Base-by-base conservation (phyloP, 345 rosid genomes). In the Streptanthus diversifolius region DNA sequence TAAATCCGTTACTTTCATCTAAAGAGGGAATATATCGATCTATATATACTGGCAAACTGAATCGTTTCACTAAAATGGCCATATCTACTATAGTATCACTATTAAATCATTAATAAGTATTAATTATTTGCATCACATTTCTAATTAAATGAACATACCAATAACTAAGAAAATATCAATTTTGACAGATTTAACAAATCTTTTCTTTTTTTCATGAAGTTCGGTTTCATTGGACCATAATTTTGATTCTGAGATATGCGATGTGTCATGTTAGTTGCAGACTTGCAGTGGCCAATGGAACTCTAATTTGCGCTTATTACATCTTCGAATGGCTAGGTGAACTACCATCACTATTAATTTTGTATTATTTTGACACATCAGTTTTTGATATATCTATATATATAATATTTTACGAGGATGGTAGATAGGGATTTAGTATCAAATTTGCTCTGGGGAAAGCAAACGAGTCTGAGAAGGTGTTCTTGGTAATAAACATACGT, bases 1-100 rank as follows among this genome's bases (percentile, higher is more conserved):
- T 54, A 3, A 27, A 18, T 39, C 39, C 30, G 47, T 35, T 70
- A 70, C 40, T 58, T n/a, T 19, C 67, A 36, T 57, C 74, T 58
- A 32, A 44, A 55, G 17, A 55, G 64, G 56, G 15, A 18, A 33
- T 8, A 30, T 12, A 8, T 22, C 41, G 51, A 13, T 21, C 9
- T 19, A 64, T 30, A 35, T 25, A 30, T 19, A 35, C 55, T 21
- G 13, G 54, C 70, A 48, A 66, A 22, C 5, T 52, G 18, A 36
- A 36, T 51, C 12, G 25, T 37, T 24, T 12, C 39, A 66, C 37
- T 37, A 32, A 14, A 45, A 30, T 19, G 56, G 12, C 41, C 30
- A 64, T 5, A 4, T 32, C 6, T 30, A 12, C 30, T 30, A 19
- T 45, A 63, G 18, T 21, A 63, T 63, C 27, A 30, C 22, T 18